These are phyloP conservation scores for Cenchrus fungigraminus DNA, from an alignment of 176 grass and related monocot genomes.

Conservation along the genomic window DNA sequence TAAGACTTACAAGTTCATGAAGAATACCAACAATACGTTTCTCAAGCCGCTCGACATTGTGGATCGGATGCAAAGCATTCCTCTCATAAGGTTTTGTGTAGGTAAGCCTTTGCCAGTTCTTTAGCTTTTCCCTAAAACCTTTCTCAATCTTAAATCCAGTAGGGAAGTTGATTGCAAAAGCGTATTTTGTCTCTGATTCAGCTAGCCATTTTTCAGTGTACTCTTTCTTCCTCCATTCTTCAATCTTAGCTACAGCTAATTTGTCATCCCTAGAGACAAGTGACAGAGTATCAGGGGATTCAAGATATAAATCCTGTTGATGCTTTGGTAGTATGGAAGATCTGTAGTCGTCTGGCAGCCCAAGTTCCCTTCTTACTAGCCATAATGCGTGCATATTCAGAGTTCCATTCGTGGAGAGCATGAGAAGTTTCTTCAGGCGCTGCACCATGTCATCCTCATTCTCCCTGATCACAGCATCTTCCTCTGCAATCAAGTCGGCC, in stretches of 20 bases:
- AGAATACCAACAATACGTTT: constrained; percentile 64
- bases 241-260: constrained; percentile 57
- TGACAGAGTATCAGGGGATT: constrained; percentile 48
- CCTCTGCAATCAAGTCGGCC: constrained; percentile 54
- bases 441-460: constrained; percentile 40
- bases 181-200: constrained; percentile 60
- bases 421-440: constrained; percentile 66
- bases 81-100: constrained; percentile 66
- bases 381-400: constrained; percentile 59
- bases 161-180: constrained; percentile 62
- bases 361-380: constrained; percentile 66
- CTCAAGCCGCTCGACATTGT: constrained; percentile 46
- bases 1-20: constrained; percentile 64
- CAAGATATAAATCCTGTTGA: constrained; percentile 41
- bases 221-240: constrained; percentile 70
- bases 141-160: constrained; percentile 63
- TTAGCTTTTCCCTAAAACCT: constrained; percentile 60
- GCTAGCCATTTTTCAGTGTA: constrained; percentile 72
- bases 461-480: constrained; percentile 45
- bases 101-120: constrained; percentile 70
- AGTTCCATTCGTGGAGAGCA: constrained; percentile 45
- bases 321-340: constrained; percentile 52
- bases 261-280: constrained; percentile 44
- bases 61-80: constrained; percentile 32
- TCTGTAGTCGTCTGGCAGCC: constrained; percentile 60